Evolutionary conservation across 495 filamentous ascomycete genomes (phyloP), one percentile per base, ranked within the genome.

Genomic region (Penicillium waksmanii): DNA sequence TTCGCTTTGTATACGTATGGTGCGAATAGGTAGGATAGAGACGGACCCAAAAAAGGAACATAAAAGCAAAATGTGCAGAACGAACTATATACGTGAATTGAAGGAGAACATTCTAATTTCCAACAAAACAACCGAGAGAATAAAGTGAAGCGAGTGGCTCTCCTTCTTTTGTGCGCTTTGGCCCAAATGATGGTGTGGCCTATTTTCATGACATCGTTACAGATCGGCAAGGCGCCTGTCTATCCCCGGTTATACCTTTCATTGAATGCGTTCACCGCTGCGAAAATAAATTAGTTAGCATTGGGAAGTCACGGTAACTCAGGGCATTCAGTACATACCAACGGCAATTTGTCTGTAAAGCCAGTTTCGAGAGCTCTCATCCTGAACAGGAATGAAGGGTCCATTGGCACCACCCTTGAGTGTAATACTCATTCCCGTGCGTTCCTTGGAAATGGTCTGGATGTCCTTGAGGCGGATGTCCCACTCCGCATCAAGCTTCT

Each of bases 371-470:
- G 85, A 84, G 64, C 87, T 89, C 79, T 97, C 96, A 69, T 97
- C 91, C 56, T 86, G 87, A 3, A 97, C 91, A 0, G 95, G 95
- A 34, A 98, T 90, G 66, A 97, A 98, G 10, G 95, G 95, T 13
- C 95, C 95, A 68, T 96, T 96, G 17, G 89, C 90, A 11, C 91
- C 92, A 1, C 92, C 93, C 61, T 96, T 90, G 61, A 98, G 76
- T 43, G 90, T 87, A 59, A 98, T 83, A 51, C 88, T 91, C 79
- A 98, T 86, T 8, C 95, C 95, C 11, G 96, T 98, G 58, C 95
- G 78, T 80, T 98, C 95, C 78, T 97, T 98, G 31, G 87, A 88
- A 57, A 98, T 97, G 0, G 92, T 97, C 83, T 98, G 93, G 38
- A 98, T 87, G 66, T 98, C 94, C 64, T 95, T 96, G 50, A 98